Percentiles rank a stretch among this genome's conserved stretches.
These are phyloP conservation scores for Chaetomium sp. DNA, from an alignment of 2,329 filamentous ascomycete genomes.

Conservation along the genomic window DNA sequence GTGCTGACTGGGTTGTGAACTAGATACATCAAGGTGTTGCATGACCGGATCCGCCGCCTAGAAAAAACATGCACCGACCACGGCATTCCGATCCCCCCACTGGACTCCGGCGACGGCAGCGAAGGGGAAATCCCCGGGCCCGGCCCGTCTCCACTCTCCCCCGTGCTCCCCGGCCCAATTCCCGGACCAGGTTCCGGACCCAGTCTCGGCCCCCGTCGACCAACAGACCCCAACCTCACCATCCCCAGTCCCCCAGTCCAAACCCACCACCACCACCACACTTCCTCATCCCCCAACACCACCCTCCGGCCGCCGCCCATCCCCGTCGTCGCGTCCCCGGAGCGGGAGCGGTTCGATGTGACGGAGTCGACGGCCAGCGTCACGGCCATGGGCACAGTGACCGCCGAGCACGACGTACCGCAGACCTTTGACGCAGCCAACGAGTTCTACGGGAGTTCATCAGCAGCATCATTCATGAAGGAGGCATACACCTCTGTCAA, in stretches of 20 bases:
- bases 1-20: background rate
- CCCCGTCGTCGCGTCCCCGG: background rate
- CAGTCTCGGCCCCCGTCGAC: background rate
- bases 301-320: no score
- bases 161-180: background rate
- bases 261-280: no score
- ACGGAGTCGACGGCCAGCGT: conserved; percentile 22
- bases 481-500: conserved; percentile 30
- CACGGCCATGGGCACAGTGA: conserved; percentile 34
- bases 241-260: no score
- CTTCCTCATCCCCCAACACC: no score
- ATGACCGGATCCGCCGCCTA: conserved; percentile 26
- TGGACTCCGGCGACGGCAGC: conserved; percentile 3
- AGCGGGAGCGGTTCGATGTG: conserved; percentile 13
- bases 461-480: conserved; percentile 34
- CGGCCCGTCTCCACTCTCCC: background rate
- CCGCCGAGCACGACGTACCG: conserved; percentile 23
- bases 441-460: conserved; percentile 35
- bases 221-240: background rate
- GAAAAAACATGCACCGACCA: conserved; percentile 21
- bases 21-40: conserved; percentile 22
- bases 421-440: conserved; percentile 23
- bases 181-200: background rate
- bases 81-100: conserved; percentile 14
- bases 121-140: background rate